Evolutionary conservation across 2,329 filamentous ascomycete species (phyloP).

Genomic region (Gnomoniopsis smithogilvyi): DNA sequence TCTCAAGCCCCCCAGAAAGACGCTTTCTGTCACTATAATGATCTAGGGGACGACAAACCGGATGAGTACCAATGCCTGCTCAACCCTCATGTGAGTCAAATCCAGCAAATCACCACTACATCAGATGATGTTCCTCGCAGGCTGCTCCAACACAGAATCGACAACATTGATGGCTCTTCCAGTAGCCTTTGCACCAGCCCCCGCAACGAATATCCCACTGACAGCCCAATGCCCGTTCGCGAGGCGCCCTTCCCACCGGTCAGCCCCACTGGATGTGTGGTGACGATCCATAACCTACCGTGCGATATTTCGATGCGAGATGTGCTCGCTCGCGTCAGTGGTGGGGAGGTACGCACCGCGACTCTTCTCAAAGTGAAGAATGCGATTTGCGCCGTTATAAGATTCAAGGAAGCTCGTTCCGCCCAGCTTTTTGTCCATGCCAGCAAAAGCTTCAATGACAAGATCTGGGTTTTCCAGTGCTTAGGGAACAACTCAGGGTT

Average conservation of each 20-base stretch:
- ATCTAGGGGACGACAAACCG: no score
- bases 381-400: not conserved
- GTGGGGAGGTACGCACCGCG: not conserved
- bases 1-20: no score
- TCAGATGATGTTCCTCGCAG: not conserved
- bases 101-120: no score
- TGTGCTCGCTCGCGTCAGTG: constrained; percentile 1
- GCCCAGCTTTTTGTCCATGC: not conserved
- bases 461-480: not conserved
- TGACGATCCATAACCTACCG: not conserved
- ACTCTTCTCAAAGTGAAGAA: not conserved
- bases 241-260: not conserved
- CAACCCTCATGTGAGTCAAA: no score
- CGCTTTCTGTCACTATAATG: no score
- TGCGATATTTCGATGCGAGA: not conserved
- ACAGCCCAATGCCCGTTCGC: not conserved
- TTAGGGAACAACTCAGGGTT: not conserved
- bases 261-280: not conserved
- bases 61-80: no score
- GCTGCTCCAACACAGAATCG: not conserved
- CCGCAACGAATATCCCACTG: not conserved
- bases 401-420: constrained; percentile 3
- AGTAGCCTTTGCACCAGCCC: no score
- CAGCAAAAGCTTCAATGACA: not conserved
- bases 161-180: not conserved